Evolutionary conservation across 2,329 filamentous ascomycete genomes (phyloP).

Genomic region (Sclerotinia glacialis): DNA sequence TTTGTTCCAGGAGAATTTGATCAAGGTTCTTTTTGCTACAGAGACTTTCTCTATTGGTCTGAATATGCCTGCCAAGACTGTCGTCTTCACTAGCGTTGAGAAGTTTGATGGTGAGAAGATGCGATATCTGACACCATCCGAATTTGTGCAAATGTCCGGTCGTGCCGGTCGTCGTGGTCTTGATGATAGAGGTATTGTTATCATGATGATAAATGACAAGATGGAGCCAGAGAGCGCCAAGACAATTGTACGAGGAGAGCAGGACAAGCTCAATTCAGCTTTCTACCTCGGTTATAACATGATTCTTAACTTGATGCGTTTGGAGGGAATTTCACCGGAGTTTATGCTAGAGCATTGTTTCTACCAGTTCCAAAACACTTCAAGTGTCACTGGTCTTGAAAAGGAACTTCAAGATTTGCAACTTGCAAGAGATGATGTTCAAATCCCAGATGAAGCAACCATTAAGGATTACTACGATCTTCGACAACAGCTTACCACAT

Average conservation of each 20-base stretch:
- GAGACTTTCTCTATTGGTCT: constrained; percentile 98
- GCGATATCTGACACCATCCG: constrained; percentile 85
- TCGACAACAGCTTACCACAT: constrained; percentile 76
- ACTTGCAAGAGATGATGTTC: constrained; percentile 66
- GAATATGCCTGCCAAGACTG: constrained; percentile 99
- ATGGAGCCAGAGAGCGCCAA: constrained; percentile 94
- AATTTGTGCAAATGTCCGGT: constrained; percentile 99
- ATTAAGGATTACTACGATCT: constrained; percentile 95
- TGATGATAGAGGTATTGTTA: constrained; percentile 96
- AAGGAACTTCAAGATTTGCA: constrained; percentile 79
- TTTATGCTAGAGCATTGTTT: constrained; percentile 99
- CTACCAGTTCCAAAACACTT: constrained; percentile 95
- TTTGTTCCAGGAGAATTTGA: constrained; percentile 93
- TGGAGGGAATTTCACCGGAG: constrained; percentile 98
- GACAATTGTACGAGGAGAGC: constrained; percentile 91
- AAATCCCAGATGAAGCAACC: constrained; percentile 79
- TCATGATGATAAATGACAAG: constrained; percentile 98
- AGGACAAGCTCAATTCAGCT: constrained; percentile 95
- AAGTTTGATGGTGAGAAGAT: constrained; percentile 86
- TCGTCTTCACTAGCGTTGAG: constrained; percentile 95
- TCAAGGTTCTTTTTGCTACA: constrained; percentile 96
- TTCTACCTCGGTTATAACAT: constrained; percentile 99
- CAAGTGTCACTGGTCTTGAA: constrained; percentile 79
- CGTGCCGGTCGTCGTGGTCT: constrained; percentile 95
- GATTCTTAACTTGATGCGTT: constrained; percentile 92